Base-by-base conservation (phyloP, 805 yeast genomes). In the Lachancea dasiensis region DNA sequence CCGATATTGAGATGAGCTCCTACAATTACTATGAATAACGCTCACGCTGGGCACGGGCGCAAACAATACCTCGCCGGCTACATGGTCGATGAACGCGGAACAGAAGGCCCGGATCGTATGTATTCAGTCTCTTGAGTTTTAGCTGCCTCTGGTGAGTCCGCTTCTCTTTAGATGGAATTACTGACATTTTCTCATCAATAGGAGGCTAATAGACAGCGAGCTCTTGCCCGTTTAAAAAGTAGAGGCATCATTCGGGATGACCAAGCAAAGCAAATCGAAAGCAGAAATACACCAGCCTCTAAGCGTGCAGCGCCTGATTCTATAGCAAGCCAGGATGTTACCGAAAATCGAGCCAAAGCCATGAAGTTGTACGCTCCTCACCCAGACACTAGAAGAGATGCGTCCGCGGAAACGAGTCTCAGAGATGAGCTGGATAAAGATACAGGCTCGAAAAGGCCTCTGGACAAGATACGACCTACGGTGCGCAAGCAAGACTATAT, bases 401-500 rank as follows among this genome's bases (percentile, higher is more conserved):
- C 69, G 1, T 49, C 65, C 1, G 29, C 32, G 3, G 49, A 45
- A 28, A 32, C 41, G 6, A 58, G 56, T 27, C 40, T 49, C 10
- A 19, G 34, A 1, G 30, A 25, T 4, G 24, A 34, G 20, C 31
- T 22, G 14, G 38, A 25, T 20, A 26, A 26, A 6, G 31, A 34
- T 37, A 43, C 28, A 3, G 11, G 45, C 19, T 21, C 31, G 18
- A 54, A 49, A 23, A 39, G 52, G 30, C 56, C 56, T 8, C 41
- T 49, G 16, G 58, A 49, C 25, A 49, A 58, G 38, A 60, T 63
- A 21, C 47, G 63, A 15, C 79, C 79, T 1, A 64, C 72, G 14
- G 73, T 82, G 19, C 67, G 70, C 41, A 75, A 71, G 36, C 67
- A 71, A 23, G 87, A 82, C 49, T 84, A 82, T 54, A 83, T 84